Evolutionary conservation across 768 basidiomycete genomes (phyloP).

Genomic region (Pleurotus platypus): DNA sequence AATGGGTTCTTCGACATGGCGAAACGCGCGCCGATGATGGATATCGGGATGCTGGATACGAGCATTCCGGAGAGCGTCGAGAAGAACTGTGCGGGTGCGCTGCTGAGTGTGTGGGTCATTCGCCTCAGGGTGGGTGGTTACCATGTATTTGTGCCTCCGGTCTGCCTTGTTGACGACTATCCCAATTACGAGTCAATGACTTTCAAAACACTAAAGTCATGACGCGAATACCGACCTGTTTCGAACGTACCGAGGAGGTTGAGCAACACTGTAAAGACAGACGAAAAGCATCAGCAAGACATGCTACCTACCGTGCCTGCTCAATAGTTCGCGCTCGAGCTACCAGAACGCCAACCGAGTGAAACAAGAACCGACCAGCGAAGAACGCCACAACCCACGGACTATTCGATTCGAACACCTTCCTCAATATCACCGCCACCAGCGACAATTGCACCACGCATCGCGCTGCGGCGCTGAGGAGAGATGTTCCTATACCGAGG

Average conservation of each 20-base stretch:
- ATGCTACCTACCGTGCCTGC: neutral
- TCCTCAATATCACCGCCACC: slow-evolving; percentile 65
- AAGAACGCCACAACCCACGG: slow-evolving; percentile 74
- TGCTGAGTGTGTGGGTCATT: too few species aligned
- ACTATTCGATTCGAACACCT: slow-evolving; percentile 73
- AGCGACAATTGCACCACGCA: slow-evolving; percentile 78
- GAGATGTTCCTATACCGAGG: slow-evolving; percentile 67
- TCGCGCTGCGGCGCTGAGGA: slow-evolving; percentile 66
- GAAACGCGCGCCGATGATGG: slow-evolving; percentile 69
- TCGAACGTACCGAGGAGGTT: slow-evolving; percentile 79
- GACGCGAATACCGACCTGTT: slow-evolving; percentile 34
- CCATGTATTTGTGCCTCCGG: slow-evolving; percentile 73
- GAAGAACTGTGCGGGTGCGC: too few species aligned
- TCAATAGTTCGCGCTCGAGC: neutral
- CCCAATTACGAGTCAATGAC: neutral
- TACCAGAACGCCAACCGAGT: neutral
- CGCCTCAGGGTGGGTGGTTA: slow-evolving; percentile 15
- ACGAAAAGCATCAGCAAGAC: neutral
- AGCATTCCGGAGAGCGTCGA: slow-evolving; percentile 44
- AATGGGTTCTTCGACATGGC: slow-evolving; percentile 78
- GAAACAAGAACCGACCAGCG: slow-evolving; percentile 46
- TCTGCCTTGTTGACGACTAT: slow-evolving; percentile 78
- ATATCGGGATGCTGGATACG: slow-evolving; percentile 75
- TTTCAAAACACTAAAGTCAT: slow-evolving; percentile 16
- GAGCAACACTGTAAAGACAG: slow-evolving; percentile 45